These are phyloP conservation scores for Fomitopsis pinicola DNA, from an alignment of 1,284 basidiomycete genomes.

Conservation along the genomic window DNA sequence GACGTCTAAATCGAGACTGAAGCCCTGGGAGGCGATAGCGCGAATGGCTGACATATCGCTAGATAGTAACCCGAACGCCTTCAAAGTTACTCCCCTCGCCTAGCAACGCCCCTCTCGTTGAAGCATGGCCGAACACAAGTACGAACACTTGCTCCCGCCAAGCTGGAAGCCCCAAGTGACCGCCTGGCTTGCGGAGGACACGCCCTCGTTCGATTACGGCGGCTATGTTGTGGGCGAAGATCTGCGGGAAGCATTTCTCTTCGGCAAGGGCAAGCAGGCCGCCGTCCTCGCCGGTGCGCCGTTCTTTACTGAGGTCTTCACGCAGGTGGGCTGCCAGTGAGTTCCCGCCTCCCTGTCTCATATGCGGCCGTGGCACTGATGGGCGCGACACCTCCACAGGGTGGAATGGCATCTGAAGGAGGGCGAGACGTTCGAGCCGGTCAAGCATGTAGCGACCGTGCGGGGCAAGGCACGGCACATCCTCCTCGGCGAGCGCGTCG, in stretches of 20 bases:
- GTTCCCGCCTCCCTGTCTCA: slow-evolving; percentile 28
- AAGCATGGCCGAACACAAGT: slow-evolving; percentile 31
- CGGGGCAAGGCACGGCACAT: slow-evolving; percentile 84
- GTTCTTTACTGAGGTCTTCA: slow-evolving; percentile 94
- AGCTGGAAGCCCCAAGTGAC: slow-evolving; percentile 85
- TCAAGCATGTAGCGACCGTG: slow-evolving; percentile 91
- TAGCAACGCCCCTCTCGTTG: neutral
- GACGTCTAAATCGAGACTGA: too few species aligned
- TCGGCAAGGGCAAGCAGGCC: slow-evolving; percentile 74
- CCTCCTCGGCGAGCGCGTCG: slow-evolving; percentile 93
- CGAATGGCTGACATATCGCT: neutral
- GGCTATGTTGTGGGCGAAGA: slow-evolving; percentile 97
- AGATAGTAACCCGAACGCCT: neutral
- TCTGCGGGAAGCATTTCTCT: slow-evolving; percentile 80
- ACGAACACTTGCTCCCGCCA: slow-evolving; percentile 79
- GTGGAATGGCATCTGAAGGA: slow-evolving; percentile 93
- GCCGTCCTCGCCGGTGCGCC: slow-evolving; percentile 94
- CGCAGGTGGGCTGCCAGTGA: slow-evolving; percentile 85
- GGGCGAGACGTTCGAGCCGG: slow-evolving; percentile 74
- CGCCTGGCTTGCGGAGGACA: slow-evolving; percentile 90
- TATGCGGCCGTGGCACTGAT: neutral
- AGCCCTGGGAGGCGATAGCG: neutral
- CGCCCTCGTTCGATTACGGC: slow-evolving; percentile 95
- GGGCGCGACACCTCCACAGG: slow-evolving; percentile 34
- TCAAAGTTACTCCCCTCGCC: neutral